These are phyloP conservation scores for Gonapodya prolifera DNA, from an alignment of 192 early-diverging fungal genomes.

Conservation along the genomic window DNA sequence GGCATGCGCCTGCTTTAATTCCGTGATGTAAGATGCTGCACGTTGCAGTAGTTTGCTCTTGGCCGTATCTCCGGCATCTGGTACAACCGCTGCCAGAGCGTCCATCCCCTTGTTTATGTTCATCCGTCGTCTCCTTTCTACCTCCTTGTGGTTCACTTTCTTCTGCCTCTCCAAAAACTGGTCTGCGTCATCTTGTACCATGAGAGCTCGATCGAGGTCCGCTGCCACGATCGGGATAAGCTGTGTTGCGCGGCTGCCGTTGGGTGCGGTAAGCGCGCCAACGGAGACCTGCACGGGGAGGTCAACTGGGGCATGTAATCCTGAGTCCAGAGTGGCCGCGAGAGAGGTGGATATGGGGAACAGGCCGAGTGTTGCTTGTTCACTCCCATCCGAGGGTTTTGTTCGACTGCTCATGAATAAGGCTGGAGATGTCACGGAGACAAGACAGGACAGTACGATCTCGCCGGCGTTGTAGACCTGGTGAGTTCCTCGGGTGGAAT, in stretches of 20 bases:
- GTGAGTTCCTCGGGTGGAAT: too few relatives aligned
- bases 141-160: slow-evolving; percentile 5
- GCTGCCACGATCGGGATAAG: not conserved
- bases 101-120: slow-evolving; percentile 1
- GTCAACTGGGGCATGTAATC: too few relatives aligned
- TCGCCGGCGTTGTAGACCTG: too few relatives aligned
- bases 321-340: too few relatives aligned
- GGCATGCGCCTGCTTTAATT: not conserved
- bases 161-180: not conserved
- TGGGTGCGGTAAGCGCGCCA: too few relatives aligned
- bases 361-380: not conserved
- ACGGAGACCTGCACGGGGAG: too few relatives aligned
- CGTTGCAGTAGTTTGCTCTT: not conserved
- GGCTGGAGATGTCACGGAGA: too few relatives aligned
- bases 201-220: not conserved
- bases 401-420: not conserved
- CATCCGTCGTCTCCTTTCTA: not conserved
- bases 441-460: too few relatives aligned
- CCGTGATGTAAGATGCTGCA: not conserved
- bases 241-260: too few relatives aligned
- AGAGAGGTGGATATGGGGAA: not conserved
- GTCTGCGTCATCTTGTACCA: not conserved
- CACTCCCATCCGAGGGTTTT: not conserved
- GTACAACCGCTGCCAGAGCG: not conserved
- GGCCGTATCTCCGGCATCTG: not conserved